Evolutionary conservation across 169 alveolate genomes (phyloP), one percentile per base, ranked within the genome.

Genomic region (Hepatocystis sp.): DNA sequence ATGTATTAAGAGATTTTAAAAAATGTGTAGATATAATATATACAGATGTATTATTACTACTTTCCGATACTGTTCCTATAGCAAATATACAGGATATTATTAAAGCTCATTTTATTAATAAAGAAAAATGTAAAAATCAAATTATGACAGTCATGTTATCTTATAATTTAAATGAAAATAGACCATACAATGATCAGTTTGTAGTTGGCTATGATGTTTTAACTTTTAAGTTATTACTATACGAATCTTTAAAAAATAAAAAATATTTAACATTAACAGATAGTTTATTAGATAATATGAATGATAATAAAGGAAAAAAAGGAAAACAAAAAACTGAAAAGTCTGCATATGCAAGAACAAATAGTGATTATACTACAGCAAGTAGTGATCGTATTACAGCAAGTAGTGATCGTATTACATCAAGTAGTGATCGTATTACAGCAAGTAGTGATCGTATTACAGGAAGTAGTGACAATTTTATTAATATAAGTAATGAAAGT

Each of bases 91-190:
- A 71, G 30, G 86, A 71, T 44, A 71, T 71, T 25, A 56, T 71
- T 28, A 71, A 71, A 42, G 86, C 86, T 13, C 86, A 71, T 71
- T 71, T 71, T 71, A 36, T 39, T 11, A 71, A 71, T 32, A 71
- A 71, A 49, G 86, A 71, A 58, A 71, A 71, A 25, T 71, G 78
- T n/a, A 71, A 71, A 42, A 71, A 58, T 44, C 86, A 71, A 58
- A 71, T 71, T 56, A 71, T 71, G 86, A 71, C 86, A 0, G 65
- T 71, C 27, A 32, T 71, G 34, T 25, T 71, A 58, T 46, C 86
- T 15, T 63, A 58, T 30, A 27, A 28, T 51, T 58, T 28, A 28
- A 13, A 56, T 28, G 76, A 58, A 30, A 51, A 58, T 56, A 71
- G 46, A 58, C 44, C 71, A 19, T 65, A 40, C 21, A 46, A 71